phyloP scores from a whole-genome alignment of 345 rosid species.

The Citrus glauca region DNA sequence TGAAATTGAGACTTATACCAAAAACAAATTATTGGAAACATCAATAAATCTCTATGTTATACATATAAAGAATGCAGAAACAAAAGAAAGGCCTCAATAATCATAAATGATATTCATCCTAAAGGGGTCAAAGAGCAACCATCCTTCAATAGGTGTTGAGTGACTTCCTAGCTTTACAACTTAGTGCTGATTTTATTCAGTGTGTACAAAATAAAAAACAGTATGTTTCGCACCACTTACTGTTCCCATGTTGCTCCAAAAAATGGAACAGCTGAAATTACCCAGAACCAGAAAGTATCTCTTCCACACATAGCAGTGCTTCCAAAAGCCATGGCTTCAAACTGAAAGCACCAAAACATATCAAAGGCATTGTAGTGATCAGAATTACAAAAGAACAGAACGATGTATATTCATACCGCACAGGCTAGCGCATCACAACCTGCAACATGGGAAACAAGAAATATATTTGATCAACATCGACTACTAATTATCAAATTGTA shows the following conservation, averaged over 20 bases:
- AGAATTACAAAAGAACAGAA: not conserved
- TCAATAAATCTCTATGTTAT: not conserved
- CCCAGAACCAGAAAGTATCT: slow-evolving; percentile 91
- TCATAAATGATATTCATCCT: not conserved
- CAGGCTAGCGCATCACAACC: slow-evolving; percentile 99
- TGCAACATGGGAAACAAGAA: slow-evolving; percentile 32
- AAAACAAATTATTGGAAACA: not conserved
- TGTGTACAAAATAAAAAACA: not conserved
- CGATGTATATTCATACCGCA: slow-evolving; percentile 60
- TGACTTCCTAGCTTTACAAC: not conserved
- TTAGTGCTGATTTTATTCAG: not conserved
- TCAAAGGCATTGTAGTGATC: not conserved
- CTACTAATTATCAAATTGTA: not conserved
- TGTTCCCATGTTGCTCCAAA: slow-evolving; percentile 95
- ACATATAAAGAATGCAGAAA: not conserved
- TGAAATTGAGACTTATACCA: not conserved
- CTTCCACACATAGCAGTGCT: slow-evolving; percentile 97
- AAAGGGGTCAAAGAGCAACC: not conserved
- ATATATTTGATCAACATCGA: slow-evolving; percentile 17
- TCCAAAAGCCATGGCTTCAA: slow-evolving; percentile 81
- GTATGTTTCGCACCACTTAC: slow-evolving; percentile 43
- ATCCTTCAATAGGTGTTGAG: not conserved
- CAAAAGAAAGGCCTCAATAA: not conserved
- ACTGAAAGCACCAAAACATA: slow-evolving; percentile 37
- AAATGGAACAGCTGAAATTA: slow-evolving; percentile 91